Conservation (phyloP, 176 grass and related monocot genomes). For the Elymus sibiricus region DNA sequence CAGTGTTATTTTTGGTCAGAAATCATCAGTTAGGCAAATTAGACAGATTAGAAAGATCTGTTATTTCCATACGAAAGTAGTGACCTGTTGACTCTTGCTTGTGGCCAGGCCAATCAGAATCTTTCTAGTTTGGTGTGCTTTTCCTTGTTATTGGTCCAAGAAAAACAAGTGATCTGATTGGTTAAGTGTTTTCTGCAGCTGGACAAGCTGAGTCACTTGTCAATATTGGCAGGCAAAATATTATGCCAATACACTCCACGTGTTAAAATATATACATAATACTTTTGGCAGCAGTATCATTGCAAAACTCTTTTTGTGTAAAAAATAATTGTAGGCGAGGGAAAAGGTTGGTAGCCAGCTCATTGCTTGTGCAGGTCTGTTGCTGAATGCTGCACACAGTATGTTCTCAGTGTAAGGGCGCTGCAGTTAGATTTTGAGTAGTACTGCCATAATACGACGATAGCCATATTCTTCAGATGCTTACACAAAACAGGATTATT, state of each 20-base stretch:
- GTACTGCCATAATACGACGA: background rate
- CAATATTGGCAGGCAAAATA: too few relatives aligned
- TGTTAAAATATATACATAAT: background rate
- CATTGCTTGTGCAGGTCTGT: slow-evolving; percentile 6
- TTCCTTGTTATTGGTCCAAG: background rate
- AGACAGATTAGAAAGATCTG: too few relatives aligned
- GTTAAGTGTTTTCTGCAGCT: too few relatives aligned
- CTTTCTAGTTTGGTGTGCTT: background rate
- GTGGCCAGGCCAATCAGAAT: too few relatives aligned
- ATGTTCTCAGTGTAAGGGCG: background rate
- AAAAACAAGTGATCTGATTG: background rate
- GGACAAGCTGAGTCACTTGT: too few relatives aligned
- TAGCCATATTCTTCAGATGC: background rate
- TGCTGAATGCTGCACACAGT: background rate
- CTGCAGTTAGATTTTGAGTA: background rate
- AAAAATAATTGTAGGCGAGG: background rate
- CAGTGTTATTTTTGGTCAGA: background rate
- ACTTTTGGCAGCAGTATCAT: background rate
- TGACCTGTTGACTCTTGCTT: too few relatives aligned
- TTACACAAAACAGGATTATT: background rate
- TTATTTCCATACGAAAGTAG: background rate
- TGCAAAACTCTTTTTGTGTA: background rate
- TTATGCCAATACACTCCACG: background rate
- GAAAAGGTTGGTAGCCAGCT: slow-evolving; percentile 15
- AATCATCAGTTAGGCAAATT: background rate